Evolutionary conservation across 805 yeast species (phyloP), one percentile per base, ranked within the genome.

Genomic region (Candida corydali): DNA sequence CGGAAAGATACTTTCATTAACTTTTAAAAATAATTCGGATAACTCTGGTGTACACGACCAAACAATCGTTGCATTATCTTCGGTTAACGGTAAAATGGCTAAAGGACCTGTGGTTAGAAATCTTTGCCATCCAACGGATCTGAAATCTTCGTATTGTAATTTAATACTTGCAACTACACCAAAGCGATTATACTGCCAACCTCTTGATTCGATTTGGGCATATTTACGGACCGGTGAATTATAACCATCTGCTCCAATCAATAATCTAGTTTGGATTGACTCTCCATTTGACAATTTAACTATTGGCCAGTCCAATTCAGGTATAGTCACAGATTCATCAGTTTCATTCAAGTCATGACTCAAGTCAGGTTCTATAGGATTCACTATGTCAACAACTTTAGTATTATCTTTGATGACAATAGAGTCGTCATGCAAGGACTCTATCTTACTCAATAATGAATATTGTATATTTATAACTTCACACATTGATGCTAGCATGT

Each of bases 231-330:
- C 98, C 0, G 97, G 96, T 1, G 97, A 88, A 57, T 88, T 86
- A 57, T 80, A 87, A 1, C 98, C 98, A 57, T 93, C 98, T 26
- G 96, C 95, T 7, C 98, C 98, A 11, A 93, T 77, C 15, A 89
- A 65, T n/a, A 89, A 66, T 37, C 96, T 70, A 0, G 95, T 74
- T 50, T 76, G 75, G 34, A 81, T 67, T 9, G 52, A 45, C 10
- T 75, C 73, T 1, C 96, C 97, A 43, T 74, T 75, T 10, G 76
- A 74, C 10, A 89, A 64, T 17, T 73, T 65, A 10, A 91, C 80
- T 7, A 78, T 53, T 1, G 97, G 97, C 95, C 96, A 86, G 32
- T 77, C 75, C 28, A 60, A 37, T 18, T 62, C 61, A 0, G 56
- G 52, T 25, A 43, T 45, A 3, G 53, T 50, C 17, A 45, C 44